phyloP scores from a whole-genome alignment of 129 eudicot species.

The Scalesia atractyloides region DNA sequence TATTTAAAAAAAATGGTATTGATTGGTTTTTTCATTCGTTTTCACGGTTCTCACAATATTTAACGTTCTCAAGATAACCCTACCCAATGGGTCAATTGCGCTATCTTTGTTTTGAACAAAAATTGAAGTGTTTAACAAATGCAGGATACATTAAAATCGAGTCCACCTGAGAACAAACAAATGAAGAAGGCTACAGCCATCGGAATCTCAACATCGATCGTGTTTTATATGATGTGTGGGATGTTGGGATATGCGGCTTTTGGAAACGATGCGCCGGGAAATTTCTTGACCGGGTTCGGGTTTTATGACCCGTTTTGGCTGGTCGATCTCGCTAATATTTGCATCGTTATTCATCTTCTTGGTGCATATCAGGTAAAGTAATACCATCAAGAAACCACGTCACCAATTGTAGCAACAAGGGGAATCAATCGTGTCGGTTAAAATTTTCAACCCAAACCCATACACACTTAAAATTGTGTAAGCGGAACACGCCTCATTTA shows the following conservation, averaged over 20 bases:
- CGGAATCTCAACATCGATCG: conserved; percentile 44
- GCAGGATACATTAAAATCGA: conserved; percentile 66
- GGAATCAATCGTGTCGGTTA: too few species aligned
- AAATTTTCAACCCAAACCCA: too few species aligned
- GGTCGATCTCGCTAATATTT: conserved; percentile 56
- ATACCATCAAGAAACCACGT: background rate
- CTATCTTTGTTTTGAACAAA: too few species aligned
- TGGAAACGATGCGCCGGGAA: conserved; percentile 72
- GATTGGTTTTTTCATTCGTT: too few species aligned
- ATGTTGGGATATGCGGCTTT: conserved; percentile 68
- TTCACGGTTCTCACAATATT: too few species aligned
- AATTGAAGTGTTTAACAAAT: background rate
- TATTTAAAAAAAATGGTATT: too few species aligned
- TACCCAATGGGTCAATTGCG: too few species aligned
- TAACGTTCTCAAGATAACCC: too few species aligned
- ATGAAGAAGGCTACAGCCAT: conserved; percentile 59
- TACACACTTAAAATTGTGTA: too few species aligned
- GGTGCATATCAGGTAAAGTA: conserved; percentile 81
- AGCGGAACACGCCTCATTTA: too few species aligned
- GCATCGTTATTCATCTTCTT: conserved; percentile 65
- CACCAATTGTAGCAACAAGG: conserved; percentile 11
- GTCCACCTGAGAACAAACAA: conserved; percentile 57
- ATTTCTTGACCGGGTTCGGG: conserved; percentile 76
- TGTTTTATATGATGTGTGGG: conserved; percentile 63
- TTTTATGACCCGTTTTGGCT: conserved; percentile 82